Conservation (phyloP, 140 eudicot species). For the Anethum foeniculum region DNA sequence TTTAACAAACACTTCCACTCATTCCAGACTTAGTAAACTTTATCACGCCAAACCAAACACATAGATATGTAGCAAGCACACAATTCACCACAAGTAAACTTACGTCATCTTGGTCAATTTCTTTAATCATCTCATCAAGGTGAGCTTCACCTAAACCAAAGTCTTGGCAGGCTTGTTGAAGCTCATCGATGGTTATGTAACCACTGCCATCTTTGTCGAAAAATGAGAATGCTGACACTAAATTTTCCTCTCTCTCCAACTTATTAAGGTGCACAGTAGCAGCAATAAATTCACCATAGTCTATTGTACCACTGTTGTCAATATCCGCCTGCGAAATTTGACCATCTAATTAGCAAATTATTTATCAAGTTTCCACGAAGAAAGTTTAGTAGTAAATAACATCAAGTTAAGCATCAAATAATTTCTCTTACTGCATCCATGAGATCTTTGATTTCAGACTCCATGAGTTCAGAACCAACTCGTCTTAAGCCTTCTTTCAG, state of each 20-base stretch:
- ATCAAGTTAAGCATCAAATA: background rate
- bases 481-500: constrained; percentile 62
- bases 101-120: constrained; percentile 75
- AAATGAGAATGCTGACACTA: constrained; percentile 70
- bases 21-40: background rate
- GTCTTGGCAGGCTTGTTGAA: constrained; percentile 81
- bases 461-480: constrained; percentile 72
- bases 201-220: constrained; percentile 91
- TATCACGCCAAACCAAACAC: background rate
- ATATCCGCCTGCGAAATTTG: constrained; percentile 53
- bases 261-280: constrained; percentile 87
- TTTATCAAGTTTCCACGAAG: background rate
- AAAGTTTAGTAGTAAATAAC: background rate
- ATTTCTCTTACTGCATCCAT: constrained; percentile 65
- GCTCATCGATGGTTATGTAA: constrained; percentile 74
- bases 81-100: constrained; percentile 20
- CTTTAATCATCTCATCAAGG: constrained; percentile 68
- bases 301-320: constrained; percentile 81
- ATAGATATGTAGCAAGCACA: background rate
- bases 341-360: background rate
- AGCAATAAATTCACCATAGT: constrained; percentile 83
- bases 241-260: constrained; percentile 71
- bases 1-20: background rate
- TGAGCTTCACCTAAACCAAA: constrained; percentile 58
- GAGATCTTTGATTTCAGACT: constrained; percentile 64